Conservation (phyloP, 768 basidiomycete species). For the Exsudoporus frostii region DNA sequence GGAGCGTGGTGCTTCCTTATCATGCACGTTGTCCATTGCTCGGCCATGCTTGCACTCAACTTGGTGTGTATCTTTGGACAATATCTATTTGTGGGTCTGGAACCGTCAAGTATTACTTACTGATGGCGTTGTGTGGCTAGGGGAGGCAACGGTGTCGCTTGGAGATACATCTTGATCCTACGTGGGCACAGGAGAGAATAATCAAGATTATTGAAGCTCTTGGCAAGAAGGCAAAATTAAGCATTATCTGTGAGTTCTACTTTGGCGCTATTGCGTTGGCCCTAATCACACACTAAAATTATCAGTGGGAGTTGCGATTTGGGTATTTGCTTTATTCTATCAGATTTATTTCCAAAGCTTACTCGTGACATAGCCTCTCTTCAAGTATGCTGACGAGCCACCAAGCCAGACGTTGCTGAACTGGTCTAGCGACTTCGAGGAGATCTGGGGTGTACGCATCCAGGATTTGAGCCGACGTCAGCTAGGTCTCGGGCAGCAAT, state of each 20-base stretch:
- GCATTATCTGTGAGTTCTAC: constrained; percentile 43
- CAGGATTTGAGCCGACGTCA: constrained; percentile 40
- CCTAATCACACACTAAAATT: constrained; percentile 15
- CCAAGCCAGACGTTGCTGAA: constrained; percentile 47
- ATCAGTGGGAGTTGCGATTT: constrained; percentile 58
- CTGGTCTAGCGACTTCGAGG: constrained; percentile 64
- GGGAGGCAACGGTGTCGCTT: constrained; percentile 33
- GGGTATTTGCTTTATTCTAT: constrained; percentile 44
- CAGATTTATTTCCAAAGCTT: constrained; percentile 21
- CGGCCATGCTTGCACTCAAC: constrained; percentile 60
- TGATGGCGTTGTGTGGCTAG: constrained; percentile 10
- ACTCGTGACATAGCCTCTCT: constrained; percentile 49
- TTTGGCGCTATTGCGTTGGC: constrained; percentile 31
- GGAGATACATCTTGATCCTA: constrained; percentile 21
- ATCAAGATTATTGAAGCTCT: constrained; percentile 38
- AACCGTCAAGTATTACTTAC: not conserved
- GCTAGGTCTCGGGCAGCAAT: constrained; percentile 12
- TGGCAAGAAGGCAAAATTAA: constrained; percentile 40
- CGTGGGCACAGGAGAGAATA: constrained; percentile 40
- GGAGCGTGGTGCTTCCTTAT: constrained; percentile 80
- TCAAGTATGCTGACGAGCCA: constrained; percentile 60
- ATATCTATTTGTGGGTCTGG: not conserved
- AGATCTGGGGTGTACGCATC: constrained; percentile 61
- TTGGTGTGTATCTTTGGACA: constrained; percentile 44
- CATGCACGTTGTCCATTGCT: constrained; percentile 73